Evolutionary conservation across 2,329 filamentous ascomycete species (phyloP).

Genomic region (Nothophaeocryptopus gaeumannii): DNA sequence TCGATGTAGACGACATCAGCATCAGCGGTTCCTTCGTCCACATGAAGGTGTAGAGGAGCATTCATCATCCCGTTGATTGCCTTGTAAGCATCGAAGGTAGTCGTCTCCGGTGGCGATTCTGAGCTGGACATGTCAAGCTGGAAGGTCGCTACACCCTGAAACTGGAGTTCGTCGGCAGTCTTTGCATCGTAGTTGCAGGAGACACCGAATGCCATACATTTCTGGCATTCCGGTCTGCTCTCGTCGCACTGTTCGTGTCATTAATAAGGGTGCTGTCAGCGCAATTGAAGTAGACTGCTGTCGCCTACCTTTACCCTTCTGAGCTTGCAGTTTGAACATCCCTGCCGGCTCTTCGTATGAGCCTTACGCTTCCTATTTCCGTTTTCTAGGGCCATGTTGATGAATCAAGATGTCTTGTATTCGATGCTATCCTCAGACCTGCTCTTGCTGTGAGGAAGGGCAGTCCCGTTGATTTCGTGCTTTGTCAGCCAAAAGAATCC

Average conservation of each 20-base stretch:
- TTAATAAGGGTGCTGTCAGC: background rate
- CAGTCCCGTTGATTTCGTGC: no score
- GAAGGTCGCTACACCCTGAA: slow-evolving; percentile 25
- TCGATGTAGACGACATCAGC: slow-evolving; percentile 18
- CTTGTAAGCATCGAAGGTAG: slow-evolving; percentile 4
- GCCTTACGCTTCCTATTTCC: slow-evolving; percentile 22
- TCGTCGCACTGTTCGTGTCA: slow-evolving; percentile 52
- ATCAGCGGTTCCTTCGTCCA: slow-evolving; percentile 10
- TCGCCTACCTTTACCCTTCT: slow-evolving; percentile 50
- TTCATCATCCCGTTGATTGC: slow-evolving; percentile 15
- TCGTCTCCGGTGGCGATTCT: slow-evolving; percentile 5
- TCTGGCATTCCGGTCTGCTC: slow-evolving; percentile 47
- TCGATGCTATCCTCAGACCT: no score
- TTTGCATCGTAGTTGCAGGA: slow-evolving; percentile 47
- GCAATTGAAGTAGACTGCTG: background rate
- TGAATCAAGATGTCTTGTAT: no score
- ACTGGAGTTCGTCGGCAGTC: slow-evolving; percentile 17
- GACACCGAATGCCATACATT: slow-evolving; percentile 49
- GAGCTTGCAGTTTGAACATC: slow-evolving; percentile 58
- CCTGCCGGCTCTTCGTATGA: slow-evolving; percentile 54
- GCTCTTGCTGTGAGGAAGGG: no score
- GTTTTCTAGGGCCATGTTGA: slow-evolving; percentile 9
- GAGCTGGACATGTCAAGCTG: slow-evolving; percentile 9
- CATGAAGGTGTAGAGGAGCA: slow-evolving; percentile 17
- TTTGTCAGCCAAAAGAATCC: no score